Conservation (phyloP, 2,329 filamentous ascomycete genomes). For the Xylariaceae sp. region DNA sequence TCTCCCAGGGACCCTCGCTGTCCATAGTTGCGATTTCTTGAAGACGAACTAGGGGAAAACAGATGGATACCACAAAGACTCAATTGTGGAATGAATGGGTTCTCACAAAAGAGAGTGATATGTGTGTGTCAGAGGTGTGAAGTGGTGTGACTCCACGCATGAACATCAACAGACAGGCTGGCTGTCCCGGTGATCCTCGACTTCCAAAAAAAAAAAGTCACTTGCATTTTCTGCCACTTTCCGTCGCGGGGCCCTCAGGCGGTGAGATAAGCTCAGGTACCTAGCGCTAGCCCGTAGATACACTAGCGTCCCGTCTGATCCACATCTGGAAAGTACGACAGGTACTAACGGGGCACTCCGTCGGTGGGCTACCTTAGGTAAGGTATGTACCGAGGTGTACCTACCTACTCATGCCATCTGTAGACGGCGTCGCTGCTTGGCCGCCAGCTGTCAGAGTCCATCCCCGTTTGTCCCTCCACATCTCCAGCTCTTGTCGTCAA, state of each 20-base stretch:
- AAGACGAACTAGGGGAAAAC: not conserved
- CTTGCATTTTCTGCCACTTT: conserved; percentile 9
- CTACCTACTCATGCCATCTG: too few relatives aligned
- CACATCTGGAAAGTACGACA: too few relatives aligned
- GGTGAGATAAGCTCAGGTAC: conserved; percentile 8
- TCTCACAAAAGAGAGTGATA: too few relatives aligned
- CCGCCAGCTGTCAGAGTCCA: too few relatives aligned
- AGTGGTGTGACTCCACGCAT: not conserved
- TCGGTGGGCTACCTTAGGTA: too few relatives aligned
- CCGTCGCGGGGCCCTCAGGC: conserved; percentile 15
- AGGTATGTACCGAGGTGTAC: too few relatives aligned
- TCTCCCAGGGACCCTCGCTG: conserved; percentile 19
- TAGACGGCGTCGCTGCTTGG: too few relatives aligned
- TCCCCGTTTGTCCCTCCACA: too few relatives aligned
- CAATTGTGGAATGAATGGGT: too few relatives aligned
- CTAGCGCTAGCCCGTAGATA: not conserved
- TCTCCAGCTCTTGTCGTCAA: too few relatives aligned
- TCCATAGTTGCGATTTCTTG: conserved; percentile 16
- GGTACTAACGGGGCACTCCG: too few relatives aligned
- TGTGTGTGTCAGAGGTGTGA: too few relatives aligned
- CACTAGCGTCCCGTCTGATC: not conserved
- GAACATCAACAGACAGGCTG: not conserved
- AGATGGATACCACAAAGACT: not conserved
- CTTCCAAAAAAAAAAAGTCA: conserved; percentile 11
- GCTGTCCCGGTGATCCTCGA: not conserved